phyloP scores from a whole-genome alignment of 192 early-diverging fungal genomes.

The Thoreauomyces humboldtii region DNA sequence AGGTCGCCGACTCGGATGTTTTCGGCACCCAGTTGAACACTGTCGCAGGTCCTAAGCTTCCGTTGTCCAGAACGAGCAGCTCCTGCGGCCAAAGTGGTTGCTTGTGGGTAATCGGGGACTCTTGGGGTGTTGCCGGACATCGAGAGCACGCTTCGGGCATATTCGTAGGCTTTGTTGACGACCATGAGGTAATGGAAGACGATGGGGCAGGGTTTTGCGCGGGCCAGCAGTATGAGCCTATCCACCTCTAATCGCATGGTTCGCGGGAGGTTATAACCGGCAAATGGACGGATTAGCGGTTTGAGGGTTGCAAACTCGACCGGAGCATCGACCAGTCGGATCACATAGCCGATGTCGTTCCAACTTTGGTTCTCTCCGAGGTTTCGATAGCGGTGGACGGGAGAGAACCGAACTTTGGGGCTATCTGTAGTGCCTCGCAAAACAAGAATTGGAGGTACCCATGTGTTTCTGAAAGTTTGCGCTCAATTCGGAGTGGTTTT shows the following conservation, averaged over 20 bases:
- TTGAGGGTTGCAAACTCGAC: background rate
- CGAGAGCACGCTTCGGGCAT: background rate
- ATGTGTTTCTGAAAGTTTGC: background rate
- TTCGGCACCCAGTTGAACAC: constrained; percentile 8
- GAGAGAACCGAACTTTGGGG: background rate
- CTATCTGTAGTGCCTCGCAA: too few relatives aligned
- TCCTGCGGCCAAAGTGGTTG: too few relatives aligned
- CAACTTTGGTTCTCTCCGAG: background rate
- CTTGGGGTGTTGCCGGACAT: background rate
- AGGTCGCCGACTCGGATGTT: background rate
- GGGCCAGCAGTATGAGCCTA: too few relatives aligned
- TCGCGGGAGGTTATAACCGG: constrained; percentile 3
- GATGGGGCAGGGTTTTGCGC: too few relatives aligned
- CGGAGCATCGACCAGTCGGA: constrained; percentile 1
- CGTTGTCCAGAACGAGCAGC: too few relatives aligned
- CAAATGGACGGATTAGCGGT: background rate
- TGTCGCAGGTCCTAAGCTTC: too few relatives aligned
- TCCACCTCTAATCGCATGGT: background rate
- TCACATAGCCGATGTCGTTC: background rate
- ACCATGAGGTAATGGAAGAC: background rate
- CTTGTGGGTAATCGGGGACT: too few relatives aligned
- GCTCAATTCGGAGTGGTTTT: background rate
- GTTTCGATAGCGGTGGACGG: background rate
- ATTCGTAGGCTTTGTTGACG: constrained; percentile 9
- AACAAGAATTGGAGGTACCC: background rate